phyloP scores from a whole-genome alignment of 768 basidiomycete species.

The Cantharellus anzutake region DNA sequence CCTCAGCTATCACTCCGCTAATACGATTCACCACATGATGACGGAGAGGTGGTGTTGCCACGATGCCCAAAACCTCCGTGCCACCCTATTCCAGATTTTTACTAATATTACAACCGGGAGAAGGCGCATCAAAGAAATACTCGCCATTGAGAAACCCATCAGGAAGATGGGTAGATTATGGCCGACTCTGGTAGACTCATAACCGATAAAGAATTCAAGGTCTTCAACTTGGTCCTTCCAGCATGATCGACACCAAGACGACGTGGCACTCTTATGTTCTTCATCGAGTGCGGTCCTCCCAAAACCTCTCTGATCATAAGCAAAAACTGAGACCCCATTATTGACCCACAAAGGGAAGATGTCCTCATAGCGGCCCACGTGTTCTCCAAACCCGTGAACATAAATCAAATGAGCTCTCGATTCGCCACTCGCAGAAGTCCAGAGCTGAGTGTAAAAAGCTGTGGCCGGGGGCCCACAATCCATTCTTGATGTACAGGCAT shows the following conservation, averaged over 20 bases:
- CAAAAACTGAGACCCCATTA: neutral
- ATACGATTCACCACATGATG: too few species aligned
- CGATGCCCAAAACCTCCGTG: conserved; percentile 28
- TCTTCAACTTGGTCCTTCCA: conserved; percentile 30
- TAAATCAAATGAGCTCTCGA: conserved; percentile 43
- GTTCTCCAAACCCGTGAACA: conserved; percentile 47
- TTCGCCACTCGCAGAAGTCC: conserved; percentile 2
- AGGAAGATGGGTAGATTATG: conserved; percentile 39
- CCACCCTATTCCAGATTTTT: conserved; percentile 33
- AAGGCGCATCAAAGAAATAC: neutral
- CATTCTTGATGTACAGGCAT: neutral
- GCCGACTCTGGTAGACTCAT: conserved; percentile 20
- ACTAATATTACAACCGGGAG: neutral
- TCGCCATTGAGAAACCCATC: conserved; percentile 25
- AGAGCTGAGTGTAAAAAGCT: conserved; percentile 6
- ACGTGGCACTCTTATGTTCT: conserved; percentile 26
- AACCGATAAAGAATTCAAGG: conserved; percentile 38
- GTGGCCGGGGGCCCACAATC: neutral
- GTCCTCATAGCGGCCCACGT: conserved; percentile 23
- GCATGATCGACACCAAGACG: neutral
- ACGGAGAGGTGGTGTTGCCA: too few species aligned
- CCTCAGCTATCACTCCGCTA: conserved; percentile 40
- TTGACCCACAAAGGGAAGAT: conserved; percentile 6
- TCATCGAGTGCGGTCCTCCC: conserved; percentile 3
- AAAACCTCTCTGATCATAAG: neutral